Conservation (phyloP, 2,329 filamentous ascomycete genomes). For the Dothideomycetes sp. region DNA sequence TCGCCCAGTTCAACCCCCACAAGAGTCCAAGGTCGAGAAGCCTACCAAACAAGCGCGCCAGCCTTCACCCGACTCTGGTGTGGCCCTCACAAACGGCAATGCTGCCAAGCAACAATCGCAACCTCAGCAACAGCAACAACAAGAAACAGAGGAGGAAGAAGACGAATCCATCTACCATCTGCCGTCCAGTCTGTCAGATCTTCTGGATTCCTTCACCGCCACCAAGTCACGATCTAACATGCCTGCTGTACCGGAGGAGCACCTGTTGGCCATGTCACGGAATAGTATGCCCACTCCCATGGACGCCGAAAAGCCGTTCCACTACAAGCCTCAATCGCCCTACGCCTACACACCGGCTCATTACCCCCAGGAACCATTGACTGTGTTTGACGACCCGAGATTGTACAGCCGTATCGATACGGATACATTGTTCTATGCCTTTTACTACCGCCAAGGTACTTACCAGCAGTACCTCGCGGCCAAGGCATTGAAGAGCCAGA, state of each 20-base stretch:
- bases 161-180: constrained; percentile 90
- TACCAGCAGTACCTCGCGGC: constrained; percentile 94
- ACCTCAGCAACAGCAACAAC: constrained; percentile 1
- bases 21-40: constrained; percentile 16
- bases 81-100: constrained; percentile 44
- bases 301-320: constrained; percentile 73
- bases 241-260: constrained; percentile 50
- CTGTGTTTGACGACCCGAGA: constrained; percentile 83
- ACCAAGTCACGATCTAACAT: constrained; percentile 62
- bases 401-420: constrained; percentile 86
- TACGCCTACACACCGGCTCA: constrained; percentile 66
- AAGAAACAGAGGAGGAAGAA: constrained; percentile 34
- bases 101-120: constrained; percentile 32
- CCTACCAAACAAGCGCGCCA: constrained; percentile 20
- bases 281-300: constrained; percentile 61
- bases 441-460: constrained; percentile 96
- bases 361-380: constrained; percentile 85
- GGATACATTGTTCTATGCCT: constrained; percentile 95
- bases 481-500: constrained; percentile 95
- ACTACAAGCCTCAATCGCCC: constrained; percentile 74
- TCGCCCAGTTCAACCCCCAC: constrained; percentile 1
- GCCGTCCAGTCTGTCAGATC: constrained; percentile 76
- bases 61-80: constrained; percentile 27
- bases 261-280: constrained; percentile 68
- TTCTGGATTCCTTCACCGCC: constrained; percentile 82